Evolutionary conservation across 2,329 filamentous ascomycete genomes (phyloP), one percentile per base, ranked within the genome.

Genomic region (Trichoderma atrobrunneum): DNA sequence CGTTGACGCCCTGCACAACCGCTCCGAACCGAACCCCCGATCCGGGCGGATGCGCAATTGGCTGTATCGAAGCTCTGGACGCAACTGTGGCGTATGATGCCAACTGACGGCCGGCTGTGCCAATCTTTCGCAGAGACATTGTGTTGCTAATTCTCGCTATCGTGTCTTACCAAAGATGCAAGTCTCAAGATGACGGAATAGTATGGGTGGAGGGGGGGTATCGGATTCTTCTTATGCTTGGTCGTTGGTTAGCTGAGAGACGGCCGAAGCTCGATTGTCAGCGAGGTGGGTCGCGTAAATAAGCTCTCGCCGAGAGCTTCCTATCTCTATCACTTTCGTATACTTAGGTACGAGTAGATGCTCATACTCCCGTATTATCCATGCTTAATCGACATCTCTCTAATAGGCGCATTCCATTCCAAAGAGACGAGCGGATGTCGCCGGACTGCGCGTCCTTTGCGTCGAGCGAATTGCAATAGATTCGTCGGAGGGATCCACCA

Each of bases 1-100:
- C 81, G 76, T 92, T 85, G 48, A 87, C 82, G 60, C 89, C 87
- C 48, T 83, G 81, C 73, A 92, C 83, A 30, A 87, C 78, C 11
- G 89, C 90, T 1, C 91, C 91, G 71, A 93, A 91, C 77, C 89
- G 84, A 72, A 89, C 81, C 16, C 73, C 76, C 28, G 84, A 85
- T 51, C 78, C 79, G 59, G 57, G 43, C 32, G 18, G 64, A 26
- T 72, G 71, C 36, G 43, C 28, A 48, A 72, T 63, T n/a, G 71
- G 71, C 64, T 63, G 57, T 64, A 72, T 69, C 30, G 59, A 62
- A n/a, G 64, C 71, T 26, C 51, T 69, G 18, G 71, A 69, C 48
- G 71, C 54, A 18, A 69, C 14, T 8, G 71, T 72, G 57, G 71
- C 71, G 32, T 72, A 72, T 48, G 71, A 69, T 14, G 71, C 71